Base-by-base conservation (phyloP, 345 rosid species). In the Rhizophora apiculata region DNA sequence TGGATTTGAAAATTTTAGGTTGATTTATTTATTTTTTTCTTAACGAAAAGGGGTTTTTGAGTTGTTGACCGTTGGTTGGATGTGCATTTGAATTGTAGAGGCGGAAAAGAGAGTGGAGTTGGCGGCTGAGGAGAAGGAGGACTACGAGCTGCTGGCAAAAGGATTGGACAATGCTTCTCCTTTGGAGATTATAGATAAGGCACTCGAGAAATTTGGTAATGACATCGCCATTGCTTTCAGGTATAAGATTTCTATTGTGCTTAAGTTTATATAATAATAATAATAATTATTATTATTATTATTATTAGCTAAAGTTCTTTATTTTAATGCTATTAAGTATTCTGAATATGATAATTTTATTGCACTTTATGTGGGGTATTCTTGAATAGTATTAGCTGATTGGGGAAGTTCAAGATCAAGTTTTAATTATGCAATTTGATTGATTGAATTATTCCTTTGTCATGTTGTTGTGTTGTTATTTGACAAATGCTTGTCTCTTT, bases 211-310 rank as follows among this genome's bases (percentile, higher is more conserved):
- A 75, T 94, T 94, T 48, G 97, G 98, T 31, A 64, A 81, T 52
- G 89, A 91, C 29, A 94, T 94, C 39, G 98, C 97, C 4, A 89
- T 94, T 55, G 98, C 98, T 53, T 94, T 94, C 85, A 94, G 96
- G 98, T 91, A 74, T n/a, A 5, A 15, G 5, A 43, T 43, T 4
- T 56, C 6, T 24, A 3, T 56, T 56, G 31, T 56, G 16, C 11
- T 8, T 8, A 8, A 55, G 6, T 22, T 7, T 21, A 20, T 20
- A 8, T 19, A 20, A n/a, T 6, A 19, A 10, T 26, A 7, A 24
- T 24, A 24, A 24, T 24, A 24, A 24, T 24, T 1, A 13, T 55
- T 3, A n/a, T n/a, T 2, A 9, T 55, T n/a, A n/a, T 55, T 26
- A 22, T 6, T 21, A 21, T 56, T 55, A 2, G 27, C 59, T 26